Evolutionary conservation across 495 filamentous ascomycete genomes (phyloP), one percentile per base, ranked within the genome.

Genomic region (Hyaloscypha variabilis): DNA sequence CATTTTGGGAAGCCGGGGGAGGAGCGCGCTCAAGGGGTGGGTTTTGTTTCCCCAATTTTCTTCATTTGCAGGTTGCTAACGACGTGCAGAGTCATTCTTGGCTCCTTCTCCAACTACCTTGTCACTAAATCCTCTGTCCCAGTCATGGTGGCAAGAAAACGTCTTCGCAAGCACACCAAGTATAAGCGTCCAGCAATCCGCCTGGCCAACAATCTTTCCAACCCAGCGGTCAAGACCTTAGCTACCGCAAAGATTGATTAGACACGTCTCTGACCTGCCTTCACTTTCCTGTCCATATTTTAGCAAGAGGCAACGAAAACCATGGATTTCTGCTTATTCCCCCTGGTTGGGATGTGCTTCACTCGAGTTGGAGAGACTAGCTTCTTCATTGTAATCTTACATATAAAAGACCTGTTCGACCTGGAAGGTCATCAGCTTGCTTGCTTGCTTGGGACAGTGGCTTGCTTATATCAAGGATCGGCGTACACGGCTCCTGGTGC

Each of bases 91-190:
- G 92, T 96, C 28, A 86, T 99, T 31, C 84, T 98, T 21, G 95
- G 95, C 21, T 97, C 93, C 2, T 98, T 99, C 76, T 94, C 91
- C 61, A 97, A 97, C 73, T 99, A 99, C 73, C 83, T 99, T 13
- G 92, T 99, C 28, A 94, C 91, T 51, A 97, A 97, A 77, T 94
- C 90, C 58, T 96, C 91, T 8, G 93, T 97, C n/a, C 95, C 95
- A 0, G 93, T 96, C 29, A 96, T 96, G 93, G 91, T 96, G 23
- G 93, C 92, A 2, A 83, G 92, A 28, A 93, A 91, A 79, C 88
- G 89, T 64, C 79, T 93, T 58, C 85, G 89, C 58, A 90, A 91
- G 71, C 86, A 91, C 71, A 85, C 82, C 66, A 91, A 93, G 72
- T 88, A 86, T 68, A 84, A 86, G 69, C 77, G 79, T 34, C 79